Conservation (phyloP, 805 yeast genomes). For the Wickerhamiella azymoides region DNA sequence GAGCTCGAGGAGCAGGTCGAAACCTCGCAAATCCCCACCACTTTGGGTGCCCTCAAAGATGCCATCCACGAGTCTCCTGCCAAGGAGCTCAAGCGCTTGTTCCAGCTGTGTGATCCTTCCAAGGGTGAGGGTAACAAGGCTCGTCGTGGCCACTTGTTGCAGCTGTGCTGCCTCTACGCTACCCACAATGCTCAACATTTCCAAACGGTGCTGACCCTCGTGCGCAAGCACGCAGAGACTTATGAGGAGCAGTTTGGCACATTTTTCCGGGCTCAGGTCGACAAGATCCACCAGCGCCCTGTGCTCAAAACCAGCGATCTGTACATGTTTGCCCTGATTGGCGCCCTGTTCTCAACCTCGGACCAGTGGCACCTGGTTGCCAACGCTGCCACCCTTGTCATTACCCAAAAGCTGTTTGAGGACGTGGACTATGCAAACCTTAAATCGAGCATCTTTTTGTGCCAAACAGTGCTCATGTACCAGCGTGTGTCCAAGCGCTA, state of each 20-base stretch:
- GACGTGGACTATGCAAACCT: conserved; percentile 29
- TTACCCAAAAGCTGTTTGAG: conserved; percentile 56
- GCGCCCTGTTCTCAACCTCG: conserved; percentile 77
- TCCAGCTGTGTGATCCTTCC: conserved; percentile 56
- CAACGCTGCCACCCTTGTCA: conserved; percentile 64
- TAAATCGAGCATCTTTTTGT: conserved; percentile 47
- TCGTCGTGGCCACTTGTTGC: conserved; percentile 48
- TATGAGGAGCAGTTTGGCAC: conserved; percentile 52
- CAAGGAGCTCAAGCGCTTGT: conserved; percentile 35
- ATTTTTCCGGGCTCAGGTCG: conserved; percentile 43
- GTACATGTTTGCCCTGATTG: conserved; percentile 55
- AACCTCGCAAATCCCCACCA: conserved; percentile 9
- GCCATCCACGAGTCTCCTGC: conserved; percentile 10
- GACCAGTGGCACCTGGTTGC: conserved; percentile 88
- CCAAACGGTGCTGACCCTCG: background rate
- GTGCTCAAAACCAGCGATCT: conserved; percentile 37
- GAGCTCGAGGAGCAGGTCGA: conserved; percentile 4
- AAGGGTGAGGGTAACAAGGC: conserved; percentile 72
- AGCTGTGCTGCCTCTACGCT: conserved; percentile 46
- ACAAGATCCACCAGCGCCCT: conserved; percentile 32
- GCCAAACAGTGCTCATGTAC: conserved; percentile 51
- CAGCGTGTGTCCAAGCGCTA: conserved; percentile 70
- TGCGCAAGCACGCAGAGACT: conserved; percentile 45
- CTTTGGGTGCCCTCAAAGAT: conserved; percentile 7
- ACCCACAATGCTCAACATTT: conserved; percentile 15